phyloP scores from a whole-genome alignment of 352 stramenopile genomes.

The Phytophthora podocarpi region DNA sequence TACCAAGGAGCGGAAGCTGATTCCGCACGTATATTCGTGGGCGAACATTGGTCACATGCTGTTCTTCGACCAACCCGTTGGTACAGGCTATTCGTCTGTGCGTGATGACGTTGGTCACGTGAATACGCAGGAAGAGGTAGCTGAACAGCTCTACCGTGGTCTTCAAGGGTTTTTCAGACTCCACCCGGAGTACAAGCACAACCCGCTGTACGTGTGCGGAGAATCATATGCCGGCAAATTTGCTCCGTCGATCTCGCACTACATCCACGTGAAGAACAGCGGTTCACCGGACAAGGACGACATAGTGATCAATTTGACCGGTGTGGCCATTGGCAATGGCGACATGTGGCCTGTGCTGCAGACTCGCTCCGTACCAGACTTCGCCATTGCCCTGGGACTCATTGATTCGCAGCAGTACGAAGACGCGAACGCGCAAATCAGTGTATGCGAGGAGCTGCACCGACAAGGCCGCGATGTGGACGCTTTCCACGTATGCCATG shows the following conservation, averaged over 20 bases:
- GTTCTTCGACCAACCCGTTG: slow-evolving; percentile 85
- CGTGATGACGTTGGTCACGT: slow-evolving; percentile 76
- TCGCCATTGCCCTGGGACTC: slow-evolving; percentile 75
- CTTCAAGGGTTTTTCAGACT: slow-evolving; percentile 91
- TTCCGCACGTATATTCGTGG: slow-evolving; percentile 73
- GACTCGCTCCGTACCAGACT: slow-evolving; percentile 81
- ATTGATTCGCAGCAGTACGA: slow-evolving; percentile 88
- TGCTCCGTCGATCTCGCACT: slow-evolving; percentile 93
- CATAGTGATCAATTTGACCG: slow-evolving; percentile 76
- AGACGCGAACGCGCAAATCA: slow-evolving; percentile 74
- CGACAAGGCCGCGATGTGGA: slow-evolving; percentile 75
- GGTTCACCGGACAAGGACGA: slow-evolving; percentile 31
- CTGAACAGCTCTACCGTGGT: slow-evolving; percentile 92
- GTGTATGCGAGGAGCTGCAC: slow-evolving; percentile 75
- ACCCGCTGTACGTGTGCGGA: slow-evolving; percentile 73
- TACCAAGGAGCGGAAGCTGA: slow-evolving; percentile 65
- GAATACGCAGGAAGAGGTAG: slow-evolving; percentile 67
- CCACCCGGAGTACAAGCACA: slow-evolving; percentile 82
- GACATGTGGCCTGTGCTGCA: slow-evolving; percentile 86
- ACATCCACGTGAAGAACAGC: slow-evolving; percentile 92
- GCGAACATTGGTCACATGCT: slow-evolving; percentile 82
- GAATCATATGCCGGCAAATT: slow-evolving; percentile 98
- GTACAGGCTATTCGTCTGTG: slow-evolving; percentile 79
- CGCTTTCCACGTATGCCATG: slow-evolving; percentile 71
- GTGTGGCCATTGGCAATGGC: slow-evolving; percentile 92